Base-by-base conservation (phyloP, 2,329 filamentous ascomycete species). In the Cercospora nicotianae region DNA sequence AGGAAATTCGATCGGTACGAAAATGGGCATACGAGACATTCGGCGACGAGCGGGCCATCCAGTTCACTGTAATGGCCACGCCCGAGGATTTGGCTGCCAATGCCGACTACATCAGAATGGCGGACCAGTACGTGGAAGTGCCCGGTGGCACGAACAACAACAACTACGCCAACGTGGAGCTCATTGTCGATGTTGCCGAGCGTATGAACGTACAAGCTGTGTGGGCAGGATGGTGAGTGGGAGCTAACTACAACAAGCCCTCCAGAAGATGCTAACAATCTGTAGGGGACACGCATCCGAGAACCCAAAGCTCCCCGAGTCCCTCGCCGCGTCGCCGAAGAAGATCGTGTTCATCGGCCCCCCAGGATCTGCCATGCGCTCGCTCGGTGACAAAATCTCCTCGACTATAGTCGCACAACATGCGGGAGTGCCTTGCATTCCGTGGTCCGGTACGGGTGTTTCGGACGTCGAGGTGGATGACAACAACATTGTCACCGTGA, bases 1-100 rank as follows among this genome's bases (percentile, higher is more conserved):
- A 99, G 84, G 95, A 99, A 83, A 99, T 99, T 80, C 90, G 95
- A 81, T 98, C 94, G 68, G 94, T 99, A 79, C 91, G 95, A 82
- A 99, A 98, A 94, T 99, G 95, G 95, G 95, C 95, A 70, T 99
- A 99, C 89, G 95, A 99, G 84, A 96, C 92, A 7, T 99, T 99
- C 80, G 94, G 95, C 83, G 94, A 99, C 83, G 95, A 99, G 86
- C 89, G 91, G 78, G 95, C 94, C 76, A 97, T 99, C 79, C 94
- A 98, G 80, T 99, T 99, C 84, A 99, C 95, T 71, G 95, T 99
- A 80, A 99, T 99, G 95, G 95, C 95, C 75, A 99, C 95, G 45
- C 95, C 95, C 60, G 95, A 99, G 83, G 95, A 99, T 90, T 83
- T 99, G 79, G 89, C 91, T 80, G 95, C 95, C 80, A 99, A 99